These are phyloP conservation scores for Nemania sp. DNA, from an alignment of 2,329 filamentous ascomycete genomes.

Conservation along the genomic window DNA sequence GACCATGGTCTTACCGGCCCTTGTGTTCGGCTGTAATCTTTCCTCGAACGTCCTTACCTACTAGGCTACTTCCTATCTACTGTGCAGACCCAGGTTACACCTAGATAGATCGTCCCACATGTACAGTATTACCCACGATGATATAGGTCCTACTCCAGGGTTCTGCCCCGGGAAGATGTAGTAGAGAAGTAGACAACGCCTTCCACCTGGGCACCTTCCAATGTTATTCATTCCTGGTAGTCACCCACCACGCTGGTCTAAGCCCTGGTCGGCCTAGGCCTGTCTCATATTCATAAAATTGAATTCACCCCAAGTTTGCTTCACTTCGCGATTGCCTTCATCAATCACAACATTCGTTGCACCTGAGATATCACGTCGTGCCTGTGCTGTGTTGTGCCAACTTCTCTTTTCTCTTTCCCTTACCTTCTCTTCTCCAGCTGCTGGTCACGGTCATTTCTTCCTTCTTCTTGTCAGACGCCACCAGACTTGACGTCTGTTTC, in stretches of 20 bases:
- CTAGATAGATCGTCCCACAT: neutral
- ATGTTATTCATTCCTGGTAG: slow-evolving; percentile 1
- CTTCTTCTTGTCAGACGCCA: slow-evolving; percentile 13
- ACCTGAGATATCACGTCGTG: slow-evolving; percentile 13
- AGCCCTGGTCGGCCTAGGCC: slow-evolving; percentile 5
- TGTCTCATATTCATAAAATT: slow-evolving; percentile 29
- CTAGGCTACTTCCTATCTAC: too few species aligned
- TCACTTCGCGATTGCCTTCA: slow-evolving; percentile 21
- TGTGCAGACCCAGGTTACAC: slow-evolving; percentile 1
- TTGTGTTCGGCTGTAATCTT: neutral
- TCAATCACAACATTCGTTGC: slow-evolving; percentile 12
- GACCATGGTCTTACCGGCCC: neutral
- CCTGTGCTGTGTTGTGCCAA: slow-evolving; percentile 9
- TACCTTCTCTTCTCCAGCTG: slow-evolving; percentile 36
- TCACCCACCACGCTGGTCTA: slow-evolving; percentile 8
- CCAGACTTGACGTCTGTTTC: slow-evolving; percentile 40
- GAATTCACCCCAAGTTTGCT: slow-evolving; percentile 5
- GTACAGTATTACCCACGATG: neutral
- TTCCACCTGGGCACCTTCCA: slow-evolving; percentile 5
- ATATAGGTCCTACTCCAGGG: neutral
- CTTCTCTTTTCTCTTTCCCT: slow-evolving; percentile 20
- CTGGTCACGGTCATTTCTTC: slow-evolving; percentile 36
- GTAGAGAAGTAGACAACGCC: neutral
- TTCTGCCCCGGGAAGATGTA: neutral
- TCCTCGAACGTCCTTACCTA: neutral